Evolutionary conservation across 2,329 filamentous ascomycete genomes (phyloP).

Genomic region (Monilinia polystroma): DNA sequence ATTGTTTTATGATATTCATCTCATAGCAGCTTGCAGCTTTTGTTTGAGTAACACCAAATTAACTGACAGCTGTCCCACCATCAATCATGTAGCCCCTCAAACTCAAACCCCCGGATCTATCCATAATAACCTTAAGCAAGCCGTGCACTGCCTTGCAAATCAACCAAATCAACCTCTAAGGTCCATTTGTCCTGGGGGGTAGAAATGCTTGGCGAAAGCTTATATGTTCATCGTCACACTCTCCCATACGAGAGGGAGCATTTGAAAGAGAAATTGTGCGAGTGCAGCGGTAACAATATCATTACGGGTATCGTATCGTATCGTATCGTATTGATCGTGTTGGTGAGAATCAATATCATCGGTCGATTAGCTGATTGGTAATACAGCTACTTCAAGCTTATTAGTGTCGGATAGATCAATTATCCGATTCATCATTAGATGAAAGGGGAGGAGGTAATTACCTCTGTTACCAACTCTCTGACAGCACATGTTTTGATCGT

Average conservation of each 20-base stretch:
- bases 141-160: constrained; percentile 3
- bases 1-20: neutral
- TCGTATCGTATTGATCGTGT: neutral
- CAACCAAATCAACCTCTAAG: neutral
- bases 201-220: constrained; percentile 8
- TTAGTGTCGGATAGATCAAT: neutral
- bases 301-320: neutral
- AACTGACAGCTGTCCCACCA: neutral
- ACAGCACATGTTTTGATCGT: neutral
- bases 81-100: neutral
- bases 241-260: neutral
- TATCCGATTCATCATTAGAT: neutral
- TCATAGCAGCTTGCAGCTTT: too few species aligned
- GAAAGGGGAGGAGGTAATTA: neutral
- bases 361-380: neutral
- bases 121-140: neutral
- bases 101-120: neutral
- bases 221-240: neutral
- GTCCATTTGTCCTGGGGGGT: neutral
- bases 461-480: neutral
- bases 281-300: neutral
- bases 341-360: neutral
- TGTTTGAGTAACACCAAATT: neutral
- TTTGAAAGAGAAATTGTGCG: neutral
- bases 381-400: neutral